These are phyloP conservation scores for Ganoderma lingzhi DNA, from an alignment of 1,284 basidiomycete genomes.

Conservation along the genomic window DNA sequence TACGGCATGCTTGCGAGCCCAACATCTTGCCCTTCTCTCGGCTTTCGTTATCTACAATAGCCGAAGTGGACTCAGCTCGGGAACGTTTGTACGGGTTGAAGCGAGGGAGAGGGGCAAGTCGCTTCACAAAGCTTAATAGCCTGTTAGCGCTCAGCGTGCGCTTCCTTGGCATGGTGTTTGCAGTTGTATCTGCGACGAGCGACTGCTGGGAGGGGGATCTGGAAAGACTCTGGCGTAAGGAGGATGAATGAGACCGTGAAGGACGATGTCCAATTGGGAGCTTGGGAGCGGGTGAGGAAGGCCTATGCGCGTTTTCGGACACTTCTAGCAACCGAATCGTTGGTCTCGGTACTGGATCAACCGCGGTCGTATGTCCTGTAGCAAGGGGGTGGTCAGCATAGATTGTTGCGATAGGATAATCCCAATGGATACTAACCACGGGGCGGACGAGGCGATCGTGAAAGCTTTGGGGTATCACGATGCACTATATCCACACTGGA, in stretches of 20 bases:
- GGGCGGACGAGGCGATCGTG: not conserved
- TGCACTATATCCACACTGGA: not conserved
- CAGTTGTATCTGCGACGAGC: constrained; percentile 1
- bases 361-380: not conserved
- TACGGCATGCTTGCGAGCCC: not conserved
- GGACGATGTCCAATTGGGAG: constrained; percentile 16
- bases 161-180: constrained; percentile 1
- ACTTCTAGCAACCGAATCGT: not conserved
- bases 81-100: constrained; percentile 44
- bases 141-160: constrained; percentile 12
- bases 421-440: not conserved
- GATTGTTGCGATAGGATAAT: not conserved
- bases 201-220: constrained; percentile 16
- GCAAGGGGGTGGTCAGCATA: not conserved
- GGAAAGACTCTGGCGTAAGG: constrained; percentile 17
- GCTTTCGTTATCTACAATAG: constrained; percentile 29
- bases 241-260: constrained; percentile 22
- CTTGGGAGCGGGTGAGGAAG: not conserved
- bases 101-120: constrained; percentile 42
- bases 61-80: constrained; percentile 44
- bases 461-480: not conserved
- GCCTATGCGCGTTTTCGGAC: not conserved
- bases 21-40: not conserved
- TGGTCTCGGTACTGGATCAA: not conserved
- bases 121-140: constrained; percentile 26